Conservation (phyloP, 176 grass and related monocot genomes). For the Olyra latifolia region DNA sequence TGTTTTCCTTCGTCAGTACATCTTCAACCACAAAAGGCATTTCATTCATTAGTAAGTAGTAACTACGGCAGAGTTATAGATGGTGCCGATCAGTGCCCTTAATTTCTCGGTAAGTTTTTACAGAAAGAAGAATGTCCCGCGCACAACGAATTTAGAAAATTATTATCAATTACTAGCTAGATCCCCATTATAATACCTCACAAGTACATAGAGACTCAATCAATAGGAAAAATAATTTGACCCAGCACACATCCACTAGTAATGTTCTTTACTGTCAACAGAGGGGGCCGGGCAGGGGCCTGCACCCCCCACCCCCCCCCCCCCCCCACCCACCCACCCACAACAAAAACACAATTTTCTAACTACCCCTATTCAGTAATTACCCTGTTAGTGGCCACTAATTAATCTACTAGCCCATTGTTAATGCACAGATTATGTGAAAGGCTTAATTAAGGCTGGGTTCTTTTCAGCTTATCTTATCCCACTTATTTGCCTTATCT, state of each 20-base stretch:
- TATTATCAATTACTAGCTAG: background rate
- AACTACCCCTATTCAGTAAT: no score
- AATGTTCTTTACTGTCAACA: background rate
- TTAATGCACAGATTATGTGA: no score
- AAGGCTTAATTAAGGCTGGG: no score
- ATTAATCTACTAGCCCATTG: no score
- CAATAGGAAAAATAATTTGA: background rate
- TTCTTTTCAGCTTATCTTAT: no score
- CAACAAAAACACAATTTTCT: no score
- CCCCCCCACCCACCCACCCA: no score
- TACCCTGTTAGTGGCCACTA: no score
- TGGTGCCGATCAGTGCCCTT: background rate
- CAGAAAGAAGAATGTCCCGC: background rate
- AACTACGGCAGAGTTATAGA: background rate
- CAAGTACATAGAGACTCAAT: background rate
- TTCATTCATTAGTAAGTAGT: background rate
- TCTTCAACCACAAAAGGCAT: conserved; percentile 50
- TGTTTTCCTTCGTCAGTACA: conserved; percentile 85
- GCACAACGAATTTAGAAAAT: background rate
- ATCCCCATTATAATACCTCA: background rate
- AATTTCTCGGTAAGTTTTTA: background rate
- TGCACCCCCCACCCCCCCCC: no score
- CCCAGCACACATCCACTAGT: background rate
- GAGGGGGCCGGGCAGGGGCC: no score
- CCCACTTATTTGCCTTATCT: no score